Base-by-base conservation (phyloP, 768 basidiomycete genomes). In the Panaeolus papilionaceus region DNA sequence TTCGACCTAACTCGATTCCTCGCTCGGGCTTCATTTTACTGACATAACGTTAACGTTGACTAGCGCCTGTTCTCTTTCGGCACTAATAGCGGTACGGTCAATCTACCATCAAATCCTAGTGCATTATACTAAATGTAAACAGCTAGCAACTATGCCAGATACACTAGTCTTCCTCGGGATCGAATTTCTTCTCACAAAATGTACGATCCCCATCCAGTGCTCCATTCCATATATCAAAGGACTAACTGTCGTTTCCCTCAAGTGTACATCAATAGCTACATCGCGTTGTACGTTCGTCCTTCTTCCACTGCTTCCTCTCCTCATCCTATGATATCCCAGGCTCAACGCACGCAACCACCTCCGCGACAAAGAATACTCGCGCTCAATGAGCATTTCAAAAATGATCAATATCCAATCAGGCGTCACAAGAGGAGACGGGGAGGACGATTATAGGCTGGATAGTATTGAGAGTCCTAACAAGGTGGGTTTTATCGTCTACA, bases 51-150 rank as follows among this genome's bases (percentile, higher is more conserved):
- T 18, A 23, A 20, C 47, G 3, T 33, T 33, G 5, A 33, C 37
- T 61, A 84, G 83, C 63, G 81, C 82, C 6, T 82, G 80, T 62
- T 85, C 83, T 0, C 66, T 84, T 38, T 75, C 82, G 6, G 76
- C 79, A 2, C 71, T 84, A 68, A 79, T 84, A 64, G 75, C 77
- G 0, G 82, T 83, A 64, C 3, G 80, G 75, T 3, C 11, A 63
- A 2, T 8, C 3, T 61, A 39, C 38, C 2, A 47, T 47, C 18
- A 47, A n/a, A 16, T 4, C 23, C 11, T 2, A 14, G 1, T 44
- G 3, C 16, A 33, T 14, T 14, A 18, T 47, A 2, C 38, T n/a
- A 3, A 23, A 23, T 7, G 33, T 28, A 38, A 23, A 11, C 58
- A 81, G 78, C 81, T 79, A 66, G 75, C 80, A 44, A 69, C 80